Conservation (phyloP, 768 basidiomycete genomes). For the Bullera alba region DNA sequence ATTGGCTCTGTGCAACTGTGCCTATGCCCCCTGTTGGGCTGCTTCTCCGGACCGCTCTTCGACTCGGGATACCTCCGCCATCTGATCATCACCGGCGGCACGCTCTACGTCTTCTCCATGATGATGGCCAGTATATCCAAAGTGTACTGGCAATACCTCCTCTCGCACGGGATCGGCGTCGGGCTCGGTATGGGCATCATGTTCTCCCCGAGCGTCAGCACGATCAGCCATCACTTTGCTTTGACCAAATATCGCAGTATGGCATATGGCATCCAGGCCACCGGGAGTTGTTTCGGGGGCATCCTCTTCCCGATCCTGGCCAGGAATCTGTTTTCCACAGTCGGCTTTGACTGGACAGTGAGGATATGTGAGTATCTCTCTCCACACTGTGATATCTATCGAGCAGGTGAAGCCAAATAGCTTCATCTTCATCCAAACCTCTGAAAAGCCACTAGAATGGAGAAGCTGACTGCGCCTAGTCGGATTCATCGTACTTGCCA, state of each 20-base stretch:
- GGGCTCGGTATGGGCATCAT: slow-evolving; percentile 33
- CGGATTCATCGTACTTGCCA: slow-evolving; percentile 19
- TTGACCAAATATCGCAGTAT: slow-evolving; percentile 15
- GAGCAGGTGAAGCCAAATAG: too few species aligned
- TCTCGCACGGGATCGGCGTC: slow-evolving; percentile 22
- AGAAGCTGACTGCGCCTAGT: slow-evolving; percentile 6
- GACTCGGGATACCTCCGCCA: slow-evolving; percentile 30
- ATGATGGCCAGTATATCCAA: slow-evolving; percentile 20
- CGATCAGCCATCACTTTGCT: slow-evolving; percentile 29
- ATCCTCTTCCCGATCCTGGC: slow-evolving; percentile 60
- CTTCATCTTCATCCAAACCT: not conserved
- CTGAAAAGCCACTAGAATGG: too few species aligned
- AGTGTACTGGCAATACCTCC: slow-evolving; percentile 25
- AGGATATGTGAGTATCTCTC: slow-evolving; percentile 14
- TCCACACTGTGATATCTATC: not conserved
- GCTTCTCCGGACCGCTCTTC: slow-evolving; percentile 32
- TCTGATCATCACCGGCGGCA: slow-evolving; percentile 14
- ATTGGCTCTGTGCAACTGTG: slow-evolving; percentile 33
- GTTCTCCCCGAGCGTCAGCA: slow-evolving; percentile 26
- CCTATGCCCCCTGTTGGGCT: slow-evolving; percentile 23
- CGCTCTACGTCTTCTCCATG: slow-evolving; percentile 23
- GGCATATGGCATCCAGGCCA: slow-evolving; percentile 46
- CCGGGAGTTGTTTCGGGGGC: slow-evolving; percentile 65
- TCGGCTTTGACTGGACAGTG: slow-evolving; percentile 57
- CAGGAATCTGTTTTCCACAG: slow-evolving; percentile 50